Base-by-base conservation (phyloP, 345 rosid species). In the Eutrema japonicum region DNA sequence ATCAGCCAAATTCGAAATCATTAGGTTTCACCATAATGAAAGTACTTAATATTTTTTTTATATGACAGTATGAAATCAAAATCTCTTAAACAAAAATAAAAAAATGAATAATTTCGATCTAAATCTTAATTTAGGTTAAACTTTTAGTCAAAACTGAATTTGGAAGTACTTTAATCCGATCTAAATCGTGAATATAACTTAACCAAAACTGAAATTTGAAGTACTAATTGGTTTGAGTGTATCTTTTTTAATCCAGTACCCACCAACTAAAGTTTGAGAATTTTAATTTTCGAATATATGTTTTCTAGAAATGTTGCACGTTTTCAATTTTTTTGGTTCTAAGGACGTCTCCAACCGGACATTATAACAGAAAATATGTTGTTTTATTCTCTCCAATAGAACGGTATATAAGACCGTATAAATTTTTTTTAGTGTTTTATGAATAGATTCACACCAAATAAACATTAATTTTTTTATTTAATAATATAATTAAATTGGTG, bases 281-380 rank as follows among this genome's bases (percentile, higher is more conserved):
- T 40, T 48, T 49, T 18, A 12, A 27, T 49, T 37, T 48, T 27
- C 32, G 53, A 49, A 40, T 29, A 64, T 48, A 1, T 30, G 45
- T 30, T 69, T 51, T 75, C 58, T 36, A 68, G 16, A 68, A 61
- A 53, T 53, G 56, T 46, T 75, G 79, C 74, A 60, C 74, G 74
- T 75, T 68, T 75, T 52, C 42, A 35, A 29, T 26, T 33, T n/a
- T 13, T 10, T 14, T 32, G 38, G 43, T 38, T 30, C 55, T 26
- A 18, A 18, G 22, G 22, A 18, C 22, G 22, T 18, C 22, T 18
- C 22, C 22, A 18, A 18, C 22, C 22, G 22, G 22, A 18, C 22
- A 1, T 18, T 18, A 18, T 18, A 18, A 18, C 22, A 18, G 22
- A 18, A 18, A 18, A 18, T 18, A 18, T 18, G 22, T 18, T 18